A percentile compares a stretch with the other conserved stretches of the same genome.
Evolutionary conservation across 805 yeast genomes (phyloP).

Genomic region (Kuraishia ogatae): DNA sequence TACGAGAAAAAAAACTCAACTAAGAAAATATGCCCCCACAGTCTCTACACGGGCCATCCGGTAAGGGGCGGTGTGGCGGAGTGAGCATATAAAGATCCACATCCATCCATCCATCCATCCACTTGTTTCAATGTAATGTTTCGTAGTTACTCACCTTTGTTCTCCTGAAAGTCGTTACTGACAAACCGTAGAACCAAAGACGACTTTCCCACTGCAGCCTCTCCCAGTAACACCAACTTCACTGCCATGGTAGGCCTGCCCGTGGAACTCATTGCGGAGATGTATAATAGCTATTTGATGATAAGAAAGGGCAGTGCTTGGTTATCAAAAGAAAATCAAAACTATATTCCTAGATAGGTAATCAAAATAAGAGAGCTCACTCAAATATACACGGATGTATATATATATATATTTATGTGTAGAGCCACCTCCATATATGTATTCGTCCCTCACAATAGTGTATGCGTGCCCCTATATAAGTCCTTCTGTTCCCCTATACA

Average conservation of each 20-base stretch:
- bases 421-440: too few species aligned
- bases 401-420: too few species aligned
- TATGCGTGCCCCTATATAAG: too few species aligned
- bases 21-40: too few species aligned
- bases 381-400: too few species aligned
- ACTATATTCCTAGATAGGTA: too few species aligned
- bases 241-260: conserved; percentile 49
- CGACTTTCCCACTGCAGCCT: conserved; percentile 97
- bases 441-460: too few species aligned
- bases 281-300: neutral
- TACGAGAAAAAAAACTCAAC: too few species aligned
- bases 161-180: conserved; percentile 91
- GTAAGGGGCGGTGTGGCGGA: neutral
- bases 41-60: neutral
- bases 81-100: neutral
- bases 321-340: neutral
- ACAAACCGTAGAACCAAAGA: conserved; percentile 89
- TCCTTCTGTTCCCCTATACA: too few species aligned
- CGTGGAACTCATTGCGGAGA: neutral
- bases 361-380: neutral
- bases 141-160: conserved; percentile 40
- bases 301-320: neutral
- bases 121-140: neutral
- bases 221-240: conserved; percentile 87
- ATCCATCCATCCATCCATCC: neutral